These are phyloP conservation scores for Exophiala mesophila DNA, from an alignment of 2,329 filamentous ascomycete species.

Conservation along the genomic window DNA sequence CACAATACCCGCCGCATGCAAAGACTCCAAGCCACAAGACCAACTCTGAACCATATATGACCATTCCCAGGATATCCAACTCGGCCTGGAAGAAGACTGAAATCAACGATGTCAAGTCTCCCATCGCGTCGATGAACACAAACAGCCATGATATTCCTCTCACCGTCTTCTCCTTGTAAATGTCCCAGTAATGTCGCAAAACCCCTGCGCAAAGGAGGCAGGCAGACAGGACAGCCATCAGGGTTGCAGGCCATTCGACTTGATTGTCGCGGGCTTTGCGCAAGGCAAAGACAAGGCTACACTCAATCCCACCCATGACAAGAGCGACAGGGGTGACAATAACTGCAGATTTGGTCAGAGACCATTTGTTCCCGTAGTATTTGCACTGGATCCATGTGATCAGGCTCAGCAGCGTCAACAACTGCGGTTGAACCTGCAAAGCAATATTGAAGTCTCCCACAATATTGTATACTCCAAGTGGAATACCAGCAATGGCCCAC, in stretches of 20 bases:
- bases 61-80: conserved; percentile 57
- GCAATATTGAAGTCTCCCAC: conserved; percentile 51
- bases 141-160: conserved; percentile 69
- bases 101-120: conserved; percentile 62
- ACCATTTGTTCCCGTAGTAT: conserved; percentile 54
- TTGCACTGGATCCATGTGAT: conserved; percentile 54
- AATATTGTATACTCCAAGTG: conserved; percentile 59
- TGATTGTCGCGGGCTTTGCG: conserved; percentile 41
- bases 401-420: conserved; percentile 49
- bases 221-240: conserved; percentile 65
- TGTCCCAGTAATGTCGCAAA: conserved; percentile 64
- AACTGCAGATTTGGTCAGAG: conserved; percentile 43
- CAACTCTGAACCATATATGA: conserved; percentile 64
- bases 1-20: conserved; percentile 58
- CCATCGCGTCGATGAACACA: conserved; percentile 63
- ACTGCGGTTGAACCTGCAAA: conserved; percentile 52
- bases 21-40: conserved; percentile 64
- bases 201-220: conserved; percentile 61
- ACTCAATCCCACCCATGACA: conserved; percentile 57
- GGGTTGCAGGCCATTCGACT: conserved; percentile 56
- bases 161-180: conserved; percentile 61
- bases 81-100: conserved; percentile 59
- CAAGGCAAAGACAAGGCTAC: conserved; percentile 55
- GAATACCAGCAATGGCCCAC: conserved; percentile 64
- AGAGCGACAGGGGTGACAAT: conserved; percentile 50